Evolutionary conservation across 164 flowering plant species (phyloP).

Genomic region (Piper longum): DNA sequence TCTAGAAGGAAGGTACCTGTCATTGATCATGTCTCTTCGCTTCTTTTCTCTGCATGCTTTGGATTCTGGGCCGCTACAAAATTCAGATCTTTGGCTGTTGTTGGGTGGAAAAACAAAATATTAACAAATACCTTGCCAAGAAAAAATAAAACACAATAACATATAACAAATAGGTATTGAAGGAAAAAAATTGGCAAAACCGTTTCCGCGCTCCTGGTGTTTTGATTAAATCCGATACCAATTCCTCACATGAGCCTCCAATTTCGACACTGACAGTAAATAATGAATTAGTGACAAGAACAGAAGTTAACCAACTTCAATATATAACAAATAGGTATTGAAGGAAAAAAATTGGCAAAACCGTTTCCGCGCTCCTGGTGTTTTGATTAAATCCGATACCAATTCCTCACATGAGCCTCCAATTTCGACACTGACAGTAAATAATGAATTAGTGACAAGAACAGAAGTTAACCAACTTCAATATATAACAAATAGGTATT

Average conservation of each 20-base stretch:
- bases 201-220: not conserved
- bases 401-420: too few species aligned
- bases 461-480: too few species aligned
- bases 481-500: too few species aligned
- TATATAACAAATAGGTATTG: not conserved
- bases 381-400: too few species aligned
- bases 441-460: too few species aligned
- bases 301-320: not conserved
- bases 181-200: not conserved
- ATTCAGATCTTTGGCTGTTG: slow-evolving; percentile 36
- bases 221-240: not conserved
- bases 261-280: not conserved
- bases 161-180: not conserved
- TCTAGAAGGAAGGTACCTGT: slow-evolving; percentile 25
- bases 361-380: too few species aligned
- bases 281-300: not conserved
- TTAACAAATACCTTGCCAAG: not conserved
- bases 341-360: not conserved
- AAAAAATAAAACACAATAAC: slow-evolving; percentile 1
- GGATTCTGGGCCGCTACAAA: slow-evolving; percentile 32
- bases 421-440: too few species aligned
- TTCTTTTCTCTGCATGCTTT: slow-evolving; percentile 72
- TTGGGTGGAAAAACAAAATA: too few species aligned
- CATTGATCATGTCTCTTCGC: slow-evolving; percentile 65
- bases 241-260: not conserved